phyloP scores from a whole-genome alignment of 2,329 filamentous ascomycete genomes.

The Microdochium trichocladiopsis region DNA sequence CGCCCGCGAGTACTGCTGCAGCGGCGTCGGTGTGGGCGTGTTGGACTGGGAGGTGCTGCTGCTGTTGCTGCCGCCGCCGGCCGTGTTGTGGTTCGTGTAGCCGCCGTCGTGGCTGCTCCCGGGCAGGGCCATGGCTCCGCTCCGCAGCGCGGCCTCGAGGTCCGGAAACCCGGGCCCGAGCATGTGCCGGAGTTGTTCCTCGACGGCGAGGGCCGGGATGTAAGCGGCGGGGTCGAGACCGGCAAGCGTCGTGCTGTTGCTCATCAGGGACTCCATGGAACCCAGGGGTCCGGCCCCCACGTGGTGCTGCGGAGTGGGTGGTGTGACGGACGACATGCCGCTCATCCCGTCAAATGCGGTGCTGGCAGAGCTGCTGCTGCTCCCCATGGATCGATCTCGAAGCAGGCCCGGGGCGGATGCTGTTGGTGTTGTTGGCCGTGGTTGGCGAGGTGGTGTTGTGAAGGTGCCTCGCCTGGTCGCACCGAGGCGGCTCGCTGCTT shows the following conservation, averaged over 20 bases:
- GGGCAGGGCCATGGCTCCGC: not conserved
- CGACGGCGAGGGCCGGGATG: not conserved
- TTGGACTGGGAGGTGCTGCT: not conserved
- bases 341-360: not conserved
- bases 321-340: not conserved
- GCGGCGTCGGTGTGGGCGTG: not conserved
- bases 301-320: not conserved
- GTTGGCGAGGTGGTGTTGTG: not conserved
- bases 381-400: not conserved
- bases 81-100: not conserved
- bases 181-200: not conserved
- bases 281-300: not conserved
- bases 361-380: not conserved
- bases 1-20: not conserved
- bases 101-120: not conserved
- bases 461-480: not conserved
- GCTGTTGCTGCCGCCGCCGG: not conserved
- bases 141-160: not conserved
- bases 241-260: not conserved
- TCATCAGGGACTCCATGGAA: not conserved
- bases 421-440: not conserved
- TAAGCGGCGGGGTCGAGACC: not conserved
- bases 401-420: not conserved
- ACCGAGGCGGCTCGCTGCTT: not conserved
- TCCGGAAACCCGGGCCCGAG: not conserved